Base-by-base conservation (phyloP, 2,329 filamentous ascomycete genomes). In the Colletotrichum sp. region DNA sequence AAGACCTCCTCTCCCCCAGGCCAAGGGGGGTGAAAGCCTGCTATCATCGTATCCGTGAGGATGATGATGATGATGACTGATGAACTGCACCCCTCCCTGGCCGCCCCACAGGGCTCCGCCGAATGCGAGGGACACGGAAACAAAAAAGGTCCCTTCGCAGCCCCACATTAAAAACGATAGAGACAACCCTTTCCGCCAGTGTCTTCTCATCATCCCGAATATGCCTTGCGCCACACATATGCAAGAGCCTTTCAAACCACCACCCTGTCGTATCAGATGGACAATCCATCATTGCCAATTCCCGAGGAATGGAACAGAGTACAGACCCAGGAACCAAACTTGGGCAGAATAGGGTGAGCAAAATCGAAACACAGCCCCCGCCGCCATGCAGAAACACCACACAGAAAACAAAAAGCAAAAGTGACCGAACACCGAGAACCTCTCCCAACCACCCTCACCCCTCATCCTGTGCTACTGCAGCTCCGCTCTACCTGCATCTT, bases 201-300 rank as follows among this genome's bases (percentile, higher is more conserved):
- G 43, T 61, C 48, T 52, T 66, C 67, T 66, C 67, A 52, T 36
- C 34, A 52, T 74, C 52, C 28, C 39, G 57, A 72, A 72, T 72
- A 72, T 72, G 73, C 69, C 73, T 75, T 75, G 73, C 73, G 73
- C 73, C 73, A 75, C 73, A 75, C 43, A 61, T 34, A 55, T 75
- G 72, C 72, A 75, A 67, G 30, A 34, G 68, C 36, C 69, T 39
- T 55, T 63, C 66, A 52, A 52, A 52, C 43, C 43, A 52, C 43
- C 43, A 52, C 43, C 48, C 30, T 52, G 52, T 63, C 68, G 30
- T 72, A 72, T 72, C 68, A 74, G 66, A 72, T 67, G 28, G 48
- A 8, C 67, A 57, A 26, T 39, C 34, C 48, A 59, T 13, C 43
- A 52, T 13, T 39, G 10, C 68, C n/a, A 67, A 30, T n/a, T 32